These are phyloP conservation scores for Phlebiopsis flavidoalba DNA, from an alignment of 768 basidiomycete genomes.

Conservation along the genomic window DNA sequence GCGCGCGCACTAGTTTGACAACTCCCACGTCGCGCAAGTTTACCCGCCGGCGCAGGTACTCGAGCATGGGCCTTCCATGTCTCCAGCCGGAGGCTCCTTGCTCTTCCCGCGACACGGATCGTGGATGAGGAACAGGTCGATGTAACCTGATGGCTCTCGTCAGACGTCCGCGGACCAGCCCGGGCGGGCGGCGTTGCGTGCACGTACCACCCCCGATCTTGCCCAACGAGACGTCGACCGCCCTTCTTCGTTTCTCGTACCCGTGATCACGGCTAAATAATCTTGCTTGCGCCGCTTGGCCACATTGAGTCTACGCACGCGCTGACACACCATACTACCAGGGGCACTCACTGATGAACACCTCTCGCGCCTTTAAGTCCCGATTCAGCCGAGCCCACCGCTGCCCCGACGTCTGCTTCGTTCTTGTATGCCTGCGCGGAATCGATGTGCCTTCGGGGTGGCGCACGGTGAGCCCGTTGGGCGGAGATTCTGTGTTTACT, in stretches of 20 bases:
- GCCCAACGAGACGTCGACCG: constrained; percentile 56
- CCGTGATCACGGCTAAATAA: constrained; percentile 57
- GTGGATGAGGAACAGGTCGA: constrained; percentile 46
- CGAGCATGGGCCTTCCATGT: constrained; percentile 36
- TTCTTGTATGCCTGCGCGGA: constrained; percentile 70
- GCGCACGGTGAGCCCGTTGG: not conserved
- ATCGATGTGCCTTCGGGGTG: constrained; percentile 22
- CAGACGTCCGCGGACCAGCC: not conserved
- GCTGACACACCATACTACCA: not conserved
- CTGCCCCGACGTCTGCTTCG: constrained; percentile 59
- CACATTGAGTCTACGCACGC: not conserved
- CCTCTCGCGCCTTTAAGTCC: constrained; percentile 45
- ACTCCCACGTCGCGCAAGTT: constrained; percentile 38
- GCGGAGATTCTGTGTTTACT: not conserved
- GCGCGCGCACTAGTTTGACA: constrained; percentile 38
- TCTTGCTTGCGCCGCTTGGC: constrained; percentile 68
- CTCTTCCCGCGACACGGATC: constrained; percentile 37
- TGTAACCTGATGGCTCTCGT: constrained; percentile 28
- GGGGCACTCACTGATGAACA: constrained; percentile 60
- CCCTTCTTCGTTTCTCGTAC: constrained; percentile 58
- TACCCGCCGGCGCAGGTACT: constrained; percentile 30
- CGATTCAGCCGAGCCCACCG: constrained; percentile 50
- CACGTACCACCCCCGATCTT: constrained; percentile 50
- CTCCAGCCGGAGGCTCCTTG: constrained; percentile 30
- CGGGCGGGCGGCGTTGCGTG: constrained; percentile 2